Evolutionary conservation across 352 stramenopile species (phyloP), one percentile per base, ranked within the genome.

Genomic region (Pythium dissimile): DNA sequence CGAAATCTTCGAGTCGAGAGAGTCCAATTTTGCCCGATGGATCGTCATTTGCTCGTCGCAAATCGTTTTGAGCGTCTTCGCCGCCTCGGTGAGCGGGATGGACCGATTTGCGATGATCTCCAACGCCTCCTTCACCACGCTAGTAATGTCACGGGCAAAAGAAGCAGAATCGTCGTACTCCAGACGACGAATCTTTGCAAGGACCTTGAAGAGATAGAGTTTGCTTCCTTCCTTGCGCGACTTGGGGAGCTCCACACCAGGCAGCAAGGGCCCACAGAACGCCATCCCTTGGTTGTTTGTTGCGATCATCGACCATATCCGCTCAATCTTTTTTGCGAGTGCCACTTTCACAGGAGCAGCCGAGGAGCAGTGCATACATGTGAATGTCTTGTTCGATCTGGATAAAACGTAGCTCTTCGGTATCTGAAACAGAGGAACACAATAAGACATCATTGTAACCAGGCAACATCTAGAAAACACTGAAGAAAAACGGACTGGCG

Each of bases 261-360:
- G 77, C 23, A 94, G 50, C 12, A 94, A 58, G 3, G 85, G 85
- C 31, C 80, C 79, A 48, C 81, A 92, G 38, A 94, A 94, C 18
- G 85, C 76, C 69, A 89, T 75, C 5, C 82, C 85, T 61, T 94
- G 85, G 15, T 70, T 80, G 63, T 94, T 94, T n/a, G 83, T 94
- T 13, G 82, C 85, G 53, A 94, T 56, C 35, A 82, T 87, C 2
- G 85, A 92, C 85, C 84, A 94, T 35, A 94, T 84, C 23, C 82
- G 82, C 64, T 94, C 85, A 44, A 94, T 60, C 39, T 78, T 66
- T 60, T 88, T 92, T 1, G 73, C 81, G 26, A 94, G 69, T 49
- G 88, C 82, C 15, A 94, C 73, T 60, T 86, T 86, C 3, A 66
- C 52, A 7, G 83, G 70, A 0, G 80, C 75, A 34, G 77, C 73